Evolutionary conservation across 345 rosid species (phyloP), one percentile per base, ranked within the genome.

Genomic region (Populus pruinosa): DNA sequence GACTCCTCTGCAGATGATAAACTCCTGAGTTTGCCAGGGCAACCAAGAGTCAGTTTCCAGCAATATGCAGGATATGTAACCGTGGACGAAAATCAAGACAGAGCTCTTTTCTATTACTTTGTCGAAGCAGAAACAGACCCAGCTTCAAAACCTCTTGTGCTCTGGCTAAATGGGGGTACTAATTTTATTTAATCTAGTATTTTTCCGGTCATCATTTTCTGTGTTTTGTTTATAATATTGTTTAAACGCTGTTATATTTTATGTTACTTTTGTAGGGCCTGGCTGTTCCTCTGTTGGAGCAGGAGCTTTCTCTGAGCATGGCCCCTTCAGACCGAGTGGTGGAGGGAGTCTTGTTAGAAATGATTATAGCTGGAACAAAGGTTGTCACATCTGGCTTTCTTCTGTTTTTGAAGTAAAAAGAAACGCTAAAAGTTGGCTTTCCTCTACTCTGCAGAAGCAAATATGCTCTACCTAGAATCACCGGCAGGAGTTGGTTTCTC

Each of bases 281-380:
- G 78, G 82, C 2, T 79, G 82, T 47, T 79, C 82, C 31, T 79
- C 82, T 21, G 49, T 79, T 21, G 78, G 82, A 56, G 82, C 61
- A 6, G 82, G 82, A 55, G 82, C 82, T 55, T 79, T 79, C 29
- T n/a, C 69, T 8, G 82, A 79, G 49, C 73, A 79, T 53, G 82
- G 78, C 12, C 82, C 82, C 3, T 79, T 79, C 44, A 67, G 56
- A 65, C 77, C 82, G 25, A 56, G 27, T 39, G 74, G 69, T 16
- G 78, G 74, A 68, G 77, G 41, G 17, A 44, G 23, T 53, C 49
- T 73, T 5, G 61, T 56, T 29, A 56, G 39, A 8, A 79, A 79
- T 43, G 17, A 79, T 17, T 73, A 79, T 47, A 74, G 82, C 25
- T 79, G 82, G 82, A 79, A 79, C 39, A 79, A 79, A 73, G 80